A percentile compares a stretch with the other conserved stretches of the same genome.
These are phyloP conservation scores for Protomyces arabidopsidicola DNA, from an alignment of 1,139 yeast species.

Conservation along the genomic window DNA sequence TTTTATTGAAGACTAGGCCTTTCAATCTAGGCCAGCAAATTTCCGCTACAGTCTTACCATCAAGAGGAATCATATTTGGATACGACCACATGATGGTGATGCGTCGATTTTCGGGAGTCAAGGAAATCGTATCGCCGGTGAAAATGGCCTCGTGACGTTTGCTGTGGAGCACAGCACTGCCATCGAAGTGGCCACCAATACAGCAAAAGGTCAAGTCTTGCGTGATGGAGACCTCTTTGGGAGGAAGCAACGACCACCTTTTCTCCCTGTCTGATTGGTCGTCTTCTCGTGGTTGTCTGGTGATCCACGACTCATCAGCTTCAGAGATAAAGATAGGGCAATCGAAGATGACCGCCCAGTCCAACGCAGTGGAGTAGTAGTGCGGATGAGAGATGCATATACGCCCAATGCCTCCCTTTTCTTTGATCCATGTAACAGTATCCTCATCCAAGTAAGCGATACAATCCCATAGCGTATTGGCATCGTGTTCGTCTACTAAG, in stretches of 20 bases:
- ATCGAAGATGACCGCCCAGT: constrained; percentile 37
- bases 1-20: background rate
- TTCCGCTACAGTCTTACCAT: background rate
- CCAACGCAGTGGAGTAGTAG: constrained; percentile 24
- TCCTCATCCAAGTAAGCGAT: constrained; percentile 33
- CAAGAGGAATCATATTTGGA: constrained; percentile 34
- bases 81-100: constrained; percentile 35
- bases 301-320: constrained; percentile 19
- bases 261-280: background rate
- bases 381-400: background rate
- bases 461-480: constrained; percentile 35
- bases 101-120: constrained; percentile 31
- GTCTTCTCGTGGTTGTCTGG: background rate
- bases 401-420: constrained; percentile 32
- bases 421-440: constrained; percentile 30
- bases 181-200: constrained; percentile 35
- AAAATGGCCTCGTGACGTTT: constrained; percentile 3
- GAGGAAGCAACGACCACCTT: background rate
- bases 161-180: constrained; percentile 31
- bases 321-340: constrained; percentile 32
- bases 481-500: constrained; percentile 28
- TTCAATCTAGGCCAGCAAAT: background rate
- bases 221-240: background rate
- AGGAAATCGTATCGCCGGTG: constrained; percentile 31
- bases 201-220: background rate